Base-by-base conservation (phyloP, 768 basidiomycete species). In the Psilocybe sp. region DNA sequence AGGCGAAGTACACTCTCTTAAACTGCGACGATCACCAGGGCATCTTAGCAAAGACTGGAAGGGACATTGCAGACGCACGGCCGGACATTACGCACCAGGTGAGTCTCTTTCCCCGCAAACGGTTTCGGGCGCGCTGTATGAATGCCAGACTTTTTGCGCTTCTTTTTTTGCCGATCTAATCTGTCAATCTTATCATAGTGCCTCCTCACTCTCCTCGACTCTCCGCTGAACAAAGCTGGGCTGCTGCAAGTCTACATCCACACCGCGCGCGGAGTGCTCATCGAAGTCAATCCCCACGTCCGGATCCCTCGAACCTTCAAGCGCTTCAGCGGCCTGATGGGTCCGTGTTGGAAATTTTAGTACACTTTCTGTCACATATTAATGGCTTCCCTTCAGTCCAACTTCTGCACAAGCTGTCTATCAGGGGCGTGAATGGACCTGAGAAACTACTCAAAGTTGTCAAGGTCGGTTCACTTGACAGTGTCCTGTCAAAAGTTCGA, bases 11-110 rank as follows among this genome's bases (percentile, higher is more conserved):
- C 69, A 94, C 94, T 8, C 73, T 99, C 51, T 70, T 99, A 57
- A 99, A 99, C 70, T 98, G 97, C 68, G 97, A 98, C 65, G 97
- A 98, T 59, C 97, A 98, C 70, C 97, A 99, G 67, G 96, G 96
- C 48, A 97, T 99, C 58, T 76, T 99, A 54, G 96, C 97, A 4
- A 98, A 97, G 70, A 97, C 93, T 0, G 93, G 94, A 13, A 81
- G 96, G 64, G 97, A 99, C 70, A 98, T 98, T 53, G 97, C 97
- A 13, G 95, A 98, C 70, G 97, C 97, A n/a, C 76, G 97, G 56
- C 97, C 97, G 2, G 97, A 98, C 70, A 98, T 98, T 62, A 98
- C 97, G 0, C 97, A 99, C 66, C 97, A 98, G 82, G 94, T 92
- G 51, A 44, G 79, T 65, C 20, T 44, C 31, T 16, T 39, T 46